Conservation (phyloP, 2,329 filamentous ascomycete species). For the Venturia asperata region DNA sequence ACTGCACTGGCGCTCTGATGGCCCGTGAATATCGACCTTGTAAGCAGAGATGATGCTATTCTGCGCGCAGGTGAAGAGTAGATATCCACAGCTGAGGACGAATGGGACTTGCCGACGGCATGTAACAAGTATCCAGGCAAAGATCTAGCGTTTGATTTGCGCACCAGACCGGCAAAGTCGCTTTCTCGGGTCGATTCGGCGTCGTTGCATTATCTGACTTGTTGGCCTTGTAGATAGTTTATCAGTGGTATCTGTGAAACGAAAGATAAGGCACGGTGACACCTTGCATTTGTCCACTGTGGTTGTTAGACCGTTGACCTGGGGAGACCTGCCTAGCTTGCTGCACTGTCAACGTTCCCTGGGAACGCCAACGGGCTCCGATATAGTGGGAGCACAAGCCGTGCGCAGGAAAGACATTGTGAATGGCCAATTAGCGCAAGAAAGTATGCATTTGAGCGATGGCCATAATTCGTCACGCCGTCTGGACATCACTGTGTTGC, state of each 20-base stretch:
- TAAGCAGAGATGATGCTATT: not conserved
- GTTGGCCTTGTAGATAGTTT: slow-evolving; percentile 22
- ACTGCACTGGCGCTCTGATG: not conserved
- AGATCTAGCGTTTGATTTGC: not conserved
- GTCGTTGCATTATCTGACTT: slow-evolving; percentile 21
- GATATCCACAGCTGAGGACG: not conserved
- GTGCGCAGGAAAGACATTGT: not conserved
- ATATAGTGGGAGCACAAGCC: slow-evolving; percentile 11
- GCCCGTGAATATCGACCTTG: slow-evolving; percentile 3
- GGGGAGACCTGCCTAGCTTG: not conserved
- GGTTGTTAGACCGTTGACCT: slow-evolving; percentile 21
- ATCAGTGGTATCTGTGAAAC: slow-evolving; percentile 31
- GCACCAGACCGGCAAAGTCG: slow-evolving; percentile 3
- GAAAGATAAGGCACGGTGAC: slow-evolving; percentile 32
- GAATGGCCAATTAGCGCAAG: not conserved
- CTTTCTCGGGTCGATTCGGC: not conserved
- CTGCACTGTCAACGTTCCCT: not conserved
- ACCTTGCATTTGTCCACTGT: slow-evolving; percentile 22
- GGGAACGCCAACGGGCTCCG: slow-evolving; percentile 11
- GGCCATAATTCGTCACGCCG: not conserved
- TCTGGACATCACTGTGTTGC: no score
- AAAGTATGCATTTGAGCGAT: not conserved
- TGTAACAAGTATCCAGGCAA: not conserved
- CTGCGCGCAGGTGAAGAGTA: slow-evolving; percentile 1
- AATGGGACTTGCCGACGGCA: not conserved